Base-by-base conservation (phyloP, 495 filamentous ascomycete species). In the Stereocaulon alpinum region DNA sequence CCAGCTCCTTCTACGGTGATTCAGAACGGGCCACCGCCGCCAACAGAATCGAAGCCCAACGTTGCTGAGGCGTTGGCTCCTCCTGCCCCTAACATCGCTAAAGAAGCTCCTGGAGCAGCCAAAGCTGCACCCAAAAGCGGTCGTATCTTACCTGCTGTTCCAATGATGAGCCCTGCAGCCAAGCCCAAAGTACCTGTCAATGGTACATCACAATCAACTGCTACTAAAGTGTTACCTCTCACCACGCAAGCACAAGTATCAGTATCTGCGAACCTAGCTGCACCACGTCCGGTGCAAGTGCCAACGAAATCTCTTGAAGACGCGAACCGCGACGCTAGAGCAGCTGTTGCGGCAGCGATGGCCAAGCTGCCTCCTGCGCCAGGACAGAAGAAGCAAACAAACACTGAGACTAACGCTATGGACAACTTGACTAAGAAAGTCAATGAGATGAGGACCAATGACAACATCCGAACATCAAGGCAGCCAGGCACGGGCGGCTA, bases 311-410 rank as follows among this genome's bases (percentile, higher is more conserved):
- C 62, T 15, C 72, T 81, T 55, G 81, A 81, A 52, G 87, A 91
- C 69, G 89, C 89, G 3, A 92, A 89, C 6, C 83, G 86, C 64
- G 87, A 86, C 42, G 91, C 91, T 7, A 86, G 84, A 43, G 88
- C 86, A 49, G 91, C 90, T 32, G 91, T 95, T 52, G 90, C 89
- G 41, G 86, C 85, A 9, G 90, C 90, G 3, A 94, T 95, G 89
- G 89, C 89, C 14, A 89, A 92, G 65, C 72, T 95, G 14, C 72
- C 79, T 12, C 77, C 81, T n/a, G 72, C 78, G 55, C 67, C 72
- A 29, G 68, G 71, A 53, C 68, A 69, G 11, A 74, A 73, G 62
- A 79, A 80, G 61, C 66, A 72, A 14, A 64, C 61, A 12, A 71
- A 74, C 37, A 68, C 69, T 4, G 76, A 77, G 58, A 76, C 4